Evolutionary conservation across 1,139 yeast genomes (phyloP).

Genomic region (Zhuliangozyma parablackwelliae): DNA sequence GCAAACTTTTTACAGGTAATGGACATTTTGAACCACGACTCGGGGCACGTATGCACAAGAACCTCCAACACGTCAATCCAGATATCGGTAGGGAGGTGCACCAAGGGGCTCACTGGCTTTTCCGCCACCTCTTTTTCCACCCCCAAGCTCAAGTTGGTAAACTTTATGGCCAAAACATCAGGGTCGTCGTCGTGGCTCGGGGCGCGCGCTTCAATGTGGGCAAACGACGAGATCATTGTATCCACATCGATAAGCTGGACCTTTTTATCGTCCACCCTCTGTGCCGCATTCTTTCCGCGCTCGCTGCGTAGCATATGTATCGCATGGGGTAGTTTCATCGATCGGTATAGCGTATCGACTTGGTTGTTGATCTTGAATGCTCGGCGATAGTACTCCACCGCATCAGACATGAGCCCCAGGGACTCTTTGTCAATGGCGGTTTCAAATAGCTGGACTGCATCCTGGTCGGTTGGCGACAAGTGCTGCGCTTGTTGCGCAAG

Average conservation of each 20-base stretch:
- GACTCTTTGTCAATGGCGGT: constrained; percentile 68
- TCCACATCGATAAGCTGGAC: constrained; percentile 37
- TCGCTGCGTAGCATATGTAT: constrained; percentile 21
- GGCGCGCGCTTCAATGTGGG: constrained; percentile 23
- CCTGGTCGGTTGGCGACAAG: constrained; percentile 11
- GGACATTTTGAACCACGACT: constrained; percentile 65
- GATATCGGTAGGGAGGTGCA: constrained; percentile 62
- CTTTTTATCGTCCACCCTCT: constrained; percentile 28
- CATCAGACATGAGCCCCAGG: constrained; percentile 75
- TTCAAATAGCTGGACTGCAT: constrained; percentile 64
- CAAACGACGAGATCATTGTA: constrained; percentile 28
- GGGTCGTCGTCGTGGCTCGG: constrained; percentile 12
- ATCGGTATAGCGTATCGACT: constrained; percentile 66
- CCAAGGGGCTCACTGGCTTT: constrained; percentile 52
- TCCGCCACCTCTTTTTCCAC: constrained; percentile 22
- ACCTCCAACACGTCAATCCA: constrained; percentile 51
- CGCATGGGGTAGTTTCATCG: constrained; percentile 36
- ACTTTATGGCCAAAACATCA: constrained; percentile 21
- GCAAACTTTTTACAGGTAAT: constrained; percentile 61
- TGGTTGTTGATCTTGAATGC: constrained; percentile 66
- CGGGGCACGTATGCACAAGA: constrained; percentile 50
- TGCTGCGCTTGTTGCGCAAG: too few relatives aligned
- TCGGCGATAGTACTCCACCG: constrained; percentile 64
- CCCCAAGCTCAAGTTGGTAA: constrained; percentile 24
- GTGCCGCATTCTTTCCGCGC: constrained; percentile 26